A percentile compares a stretch with the other conserved stretches of the same genome.
These are phyloP conservation scores for Didymella sp. DNA, from an alignment of 2,329 filamentous ascomycete species.

Conservation along the genomic window DNA sequence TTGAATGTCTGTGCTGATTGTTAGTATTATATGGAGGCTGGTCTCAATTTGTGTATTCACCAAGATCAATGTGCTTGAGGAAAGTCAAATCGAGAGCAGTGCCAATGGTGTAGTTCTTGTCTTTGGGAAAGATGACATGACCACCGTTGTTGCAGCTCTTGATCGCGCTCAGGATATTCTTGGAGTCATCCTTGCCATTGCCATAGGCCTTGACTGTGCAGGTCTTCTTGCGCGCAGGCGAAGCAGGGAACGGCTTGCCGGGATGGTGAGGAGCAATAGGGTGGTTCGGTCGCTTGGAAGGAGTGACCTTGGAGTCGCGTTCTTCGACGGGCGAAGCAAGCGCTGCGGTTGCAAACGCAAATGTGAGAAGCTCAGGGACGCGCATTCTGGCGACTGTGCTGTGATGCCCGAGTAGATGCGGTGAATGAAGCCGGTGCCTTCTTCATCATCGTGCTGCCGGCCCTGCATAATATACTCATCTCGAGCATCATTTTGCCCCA, in stretches of 20 bases:
- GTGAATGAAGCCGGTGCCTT: neutral
- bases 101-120: slow-evolving; percentile 66
- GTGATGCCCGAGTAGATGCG: slow-evolving; percentile 2
- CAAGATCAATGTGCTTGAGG: slow-evolving; percentile 67
- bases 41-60: slow-evolving; percentile 37
- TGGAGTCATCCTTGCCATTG: slow-evolving; percentile 57
- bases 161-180: slow-evolving; percentile 62
- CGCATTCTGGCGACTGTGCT: slow-evolving; percentile 31
- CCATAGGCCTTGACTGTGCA: slow-evolving; percentile 51
- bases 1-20: slow-evolving; percentile 57
- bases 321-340: slow-evolving; percentile 29
- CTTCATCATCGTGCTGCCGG: neutral
- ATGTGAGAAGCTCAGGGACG: slow-evolving; percentile 31
- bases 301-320: slow-evolving; percentile 13
- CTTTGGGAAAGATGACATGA: slow-evolving; percentile 64
- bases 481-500: neutral
- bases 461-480: slow-evolving; percentile 11
- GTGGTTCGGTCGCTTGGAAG: slow-evolving; percentile 44
- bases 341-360: slow-evolving; percentile 34
- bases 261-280: slow-evolving; percentile 47
- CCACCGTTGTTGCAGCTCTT: slow-evolving; percentile 69
- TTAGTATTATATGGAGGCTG: slow-evolving; percentile 6
- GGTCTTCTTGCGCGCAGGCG: slow-evolving; percentile 46
- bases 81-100: slow-evolving; percentile 71
- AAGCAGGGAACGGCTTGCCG: slow-evolving; percentile 43